Evolutionary conservation across 2,329 filamentous ascomycete species (phyloP).

Genomic region (Talaromyces pinophilus): DNA sequence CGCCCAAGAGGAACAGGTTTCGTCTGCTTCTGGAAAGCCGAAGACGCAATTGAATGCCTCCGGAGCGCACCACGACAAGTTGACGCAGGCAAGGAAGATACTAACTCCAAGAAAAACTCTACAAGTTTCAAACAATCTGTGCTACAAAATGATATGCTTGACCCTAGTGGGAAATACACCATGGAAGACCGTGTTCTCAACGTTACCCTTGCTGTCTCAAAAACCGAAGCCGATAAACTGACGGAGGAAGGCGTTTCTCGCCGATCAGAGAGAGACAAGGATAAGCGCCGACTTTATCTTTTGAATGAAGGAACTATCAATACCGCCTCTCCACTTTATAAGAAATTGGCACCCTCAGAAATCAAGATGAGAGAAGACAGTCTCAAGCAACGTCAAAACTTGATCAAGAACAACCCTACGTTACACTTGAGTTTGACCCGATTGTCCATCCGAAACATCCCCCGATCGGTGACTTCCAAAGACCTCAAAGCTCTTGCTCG

Average conservation of each 20-base stretch:
- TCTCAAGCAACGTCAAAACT: constrained; percentile 79
- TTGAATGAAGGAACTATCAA: constrained; percentile 83
- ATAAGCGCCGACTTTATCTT: constrained; percentile 87
- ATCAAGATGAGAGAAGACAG: constrained; percentile 86
- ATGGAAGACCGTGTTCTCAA: constrained; percentile 86
- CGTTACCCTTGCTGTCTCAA: constrained; percentile 80
- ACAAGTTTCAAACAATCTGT: constrained; percentile 72
- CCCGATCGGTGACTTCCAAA: constrained; percentile 78
- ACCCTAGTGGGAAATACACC: constrained; percentile 82
- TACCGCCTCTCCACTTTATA: constrained; percentile 73
- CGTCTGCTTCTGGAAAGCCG: constrained; percentile 80
- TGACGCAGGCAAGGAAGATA: constrained; percentile 45
- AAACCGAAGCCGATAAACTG: constrained; percentile 74
- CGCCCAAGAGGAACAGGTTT: constrained; percentile 91
- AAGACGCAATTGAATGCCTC: constrained; percentile 76
- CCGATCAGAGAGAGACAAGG: constrained; percentile 71
- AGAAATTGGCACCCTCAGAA: constrained; percentile 74
- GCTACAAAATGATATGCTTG: constrained; percentile 80
- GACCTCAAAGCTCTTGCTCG: constrained; percentile 88
- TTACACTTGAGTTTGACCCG: constrained; percentile 87
- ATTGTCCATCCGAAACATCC: constrained; percentile 87
- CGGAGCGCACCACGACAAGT: constrained; percentile 66
- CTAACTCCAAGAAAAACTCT: constrained; percentile 41
- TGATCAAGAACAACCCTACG: constrained; percentile 87
- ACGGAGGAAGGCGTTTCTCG: constrained; percentile 66